Conservation (phyloP, 2,329 filamentous ascomycete species). For the Colletotrichum tanaceti region DNA sequence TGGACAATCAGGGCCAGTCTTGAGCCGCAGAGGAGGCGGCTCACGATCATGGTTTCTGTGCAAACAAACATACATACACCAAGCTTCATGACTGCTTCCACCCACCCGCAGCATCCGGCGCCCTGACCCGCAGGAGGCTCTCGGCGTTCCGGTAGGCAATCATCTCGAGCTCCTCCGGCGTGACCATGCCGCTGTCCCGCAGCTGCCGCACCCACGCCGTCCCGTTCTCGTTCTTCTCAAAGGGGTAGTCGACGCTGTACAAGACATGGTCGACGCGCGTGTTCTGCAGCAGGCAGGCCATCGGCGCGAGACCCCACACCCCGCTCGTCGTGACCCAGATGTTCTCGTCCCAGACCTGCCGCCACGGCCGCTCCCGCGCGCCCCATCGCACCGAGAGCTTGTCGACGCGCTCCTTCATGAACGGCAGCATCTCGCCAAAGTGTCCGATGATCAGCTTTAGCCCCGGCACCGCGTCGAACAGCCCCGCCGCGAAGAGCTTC, state of each 20-base stretch:
- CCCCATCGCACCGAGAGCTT: conserved; percentile 47
- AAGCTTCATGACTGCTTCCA: background rate
- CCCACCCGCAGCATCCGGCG: background rate
- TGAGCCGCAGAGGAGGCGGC: background rate
- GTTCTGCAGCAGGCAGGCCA: conserved; percentile 58
- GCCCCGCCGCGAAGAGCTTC: conserved; percentile 21
- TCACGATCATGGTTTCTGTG: background rate
- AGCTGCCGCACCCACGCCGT: conserved; percentile 61
- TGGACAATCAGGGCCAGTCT: background rate
- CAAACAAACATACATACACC: too few species aligned
- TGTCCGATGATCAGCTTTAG: conserved; percentile 29
- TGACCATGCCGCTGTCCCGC: conserved; percentile 61
- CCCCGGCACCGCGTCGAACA: conserved; percentile 27
- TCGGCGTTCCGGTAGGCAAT: conserved; percentile 65
- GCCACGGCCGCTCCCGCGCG: conserved; percentile 52
- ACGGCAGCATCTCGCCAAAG: conserved; percentile 58
- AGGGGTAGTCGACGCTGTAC: conserved; percentile 70
- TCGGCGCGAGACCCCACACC: conserved; percentile 60
- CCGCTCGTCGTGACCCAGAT: conserved; percentile 69
- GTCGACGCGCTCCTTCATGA: conserved; percentile 61
- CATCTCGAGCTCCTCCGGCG: conserved; percentile 58
- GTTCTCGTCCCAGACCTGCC: conserved; percentile 65
- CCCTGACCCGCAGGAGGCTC: conserved; percentile 54
- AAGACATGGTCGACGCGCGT: conserved; percentile 63
- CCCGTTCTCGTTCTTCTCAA: conserved; percentile 61